phyloP scores from a whole-genome alignment of 805 yeast species.

The Pichia nakasei region DNA sequence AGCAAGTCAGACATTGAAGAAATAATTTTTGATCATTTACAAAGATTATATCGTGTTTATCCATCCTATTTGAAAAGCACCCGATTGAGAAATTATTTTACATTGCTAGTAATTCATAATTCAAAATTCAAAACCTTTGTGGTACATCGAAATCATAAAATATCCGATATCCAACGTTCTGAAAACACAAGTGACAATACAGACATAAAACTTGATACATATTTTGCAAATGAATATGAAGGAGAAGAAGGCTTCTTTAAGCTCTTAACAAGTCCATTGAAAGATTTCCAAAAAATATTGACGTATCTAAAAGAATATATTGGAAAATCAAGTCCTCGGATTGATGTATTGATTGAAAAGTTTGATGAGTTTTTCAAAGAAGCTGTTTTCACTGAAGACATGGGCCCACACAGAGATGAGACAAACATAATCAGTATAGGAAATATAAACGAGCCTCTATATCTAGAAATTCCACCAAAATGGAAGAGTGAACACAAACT shows the following conservation, averaged over 20 bases:
- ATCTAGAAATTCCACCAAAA: constrained; percentile 13
- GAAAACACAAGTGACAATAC: too few species aligned
- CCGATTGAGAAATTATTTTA: constrained; percentile 5
- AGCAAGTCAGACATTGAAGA: constrained; percentile 9
- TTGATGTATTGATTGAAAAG: constrained; percentile 5
- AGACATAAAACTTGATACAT: constrained; percentile 1
- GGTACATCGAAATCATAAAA: not conserved
- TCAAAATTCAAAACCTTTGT: constrained; percentile 3
- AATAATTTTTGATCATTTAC: constrained; percentile 14
- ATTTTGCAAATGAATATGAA: not conserved
- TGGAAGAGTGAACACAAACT: constrained; percentile 18
- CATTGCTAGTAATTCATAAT: not conserved
- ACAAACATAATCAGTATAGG: too few species aligned
- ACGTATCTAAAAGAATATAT: constrained; percentile 4
- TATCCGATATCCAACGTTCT: not conserved
- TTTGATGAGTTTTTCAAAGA: not conserved
- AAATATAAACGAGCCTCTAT: constrained; percentile 2
- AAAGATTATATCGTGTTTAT: constrained; percentile 18
- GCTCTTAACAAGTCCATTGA: constrained; percentile 3
- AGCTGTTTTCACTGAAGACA: too few species aligned
- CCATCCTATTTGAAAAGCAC: constrained; percentile 17
- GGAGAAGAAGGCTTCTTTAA: not conserved
- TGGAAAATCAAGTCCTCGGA: constrained; percentile 8
- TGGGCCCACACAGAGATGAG: too few species aligned
- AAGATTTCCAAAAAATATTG: constrained; percentile 6